phyloP scores from a whole-genome alignment of 352 stramenopile genomes.

The Phytophthora constricta region DNA sequence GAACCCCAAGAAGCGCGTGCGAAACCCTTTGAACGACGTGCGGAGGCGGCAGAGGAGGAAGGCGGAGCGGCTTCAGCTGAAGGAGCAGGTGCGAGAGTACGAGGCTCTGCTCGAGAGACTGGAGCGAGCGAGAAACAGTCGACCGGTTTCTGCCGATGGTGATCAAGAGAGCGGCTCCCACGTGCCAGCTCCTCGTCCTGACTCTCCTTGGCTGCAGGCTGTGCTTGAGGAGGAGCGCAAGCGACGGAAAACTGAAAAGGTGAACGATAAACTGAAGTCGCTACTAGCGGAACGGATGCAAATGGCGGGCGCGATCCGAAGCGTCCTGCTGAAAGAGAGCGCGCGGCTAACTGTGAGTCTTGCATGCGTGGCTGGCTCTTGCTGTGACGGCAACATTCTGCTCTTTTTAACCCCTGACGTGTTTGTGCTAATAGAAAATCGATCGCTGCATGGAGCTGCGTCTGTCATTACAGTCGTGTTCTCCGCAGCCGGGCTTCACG shows the following conservation, averaged over 20 bases:
- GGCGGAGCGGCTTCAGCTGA: slow-evolving; percentile 29
- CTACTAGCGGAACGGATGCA: slow-evolving; percentile 12
- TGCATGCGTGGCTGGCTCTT: too few species aligned
- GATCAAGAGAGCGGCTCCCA: neutral
- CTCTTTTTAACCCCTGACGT: neutral
- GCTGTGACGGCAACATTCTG: too few species aligned
- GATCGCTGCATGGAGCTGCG: neutral
- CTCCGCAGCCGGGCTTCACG: neutral
- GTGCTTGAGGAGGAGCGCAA: slow-evolving; percentile 9
- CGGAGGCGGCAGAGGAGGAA: slow-evolving; percentile 11
- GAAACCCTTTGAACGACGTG: slow-evolving; percentile 19
- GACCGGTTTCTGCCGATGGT: neutral
- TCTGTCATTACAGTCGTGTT: neutral
- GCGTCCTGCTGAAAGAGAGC: slow-evolving; percentile 7
- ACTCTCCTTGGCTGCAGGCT: slow-evolving; percentile 7
- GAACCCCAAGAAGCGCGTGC: slow-evolving; percentile 20
- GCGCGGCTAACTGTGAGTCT: neutral
- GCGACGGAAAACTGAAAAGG: slow-evolving; percentile 11
- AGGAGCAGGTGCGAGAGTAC: slow-evolving; percentile 25
- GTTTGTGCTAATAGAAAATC: neutral
- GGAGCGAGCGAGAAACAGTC: neutral
- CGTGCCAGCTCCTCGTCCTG: neutral
- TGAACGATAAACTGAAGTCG: slow-evolving; percentile 11
- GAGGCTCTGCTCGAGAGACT: slow-evolving; percentile 26
- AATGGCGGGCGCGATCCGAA: slow-evolving; percentile 1